These are phyloP conservation scores for Globisporangium polare DNA, from an alignment of 352 stramenopile species.

Conservation along the genomic window DNA sequence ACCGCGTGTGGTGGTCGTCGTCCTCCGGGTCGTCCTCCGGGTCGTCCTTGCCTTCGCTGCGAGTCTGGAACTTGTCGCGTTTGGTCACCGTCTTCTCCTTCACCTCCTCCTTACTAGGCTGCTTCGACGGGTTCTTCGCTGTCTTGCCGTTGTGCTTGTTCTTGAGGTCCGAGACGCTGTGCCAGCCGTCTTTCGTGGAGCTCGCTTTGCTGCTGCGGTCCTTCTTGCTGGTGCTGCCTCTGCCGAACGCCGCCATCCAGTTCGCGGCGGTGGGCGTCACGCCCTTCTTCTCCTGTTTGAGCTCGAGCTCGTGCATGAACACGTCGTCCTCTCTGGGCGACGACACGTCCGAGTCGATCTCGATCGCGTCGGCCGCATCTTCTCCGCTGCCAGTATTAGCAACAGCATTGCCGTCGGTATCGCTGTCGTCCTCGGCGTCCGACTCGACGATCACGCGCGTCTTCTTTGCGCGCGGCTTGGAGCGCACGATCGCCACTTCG, in stretches of 20 bases:
- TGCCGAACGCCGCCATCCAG: slow-evolving; percentile 61
- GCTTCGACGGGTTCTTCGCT: neutral
- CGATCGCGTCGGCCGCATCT: slow-evolving; percentile 17
- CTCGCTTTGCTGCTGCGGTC: neutral
- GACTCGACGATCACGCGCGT: slow-evolving; percentile 64
- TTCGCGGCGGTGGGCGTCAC: slow-evolving; percentile 6
- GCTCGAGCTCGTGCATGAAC: slow-evolving; percentile 27
- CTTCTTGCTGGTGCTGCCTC: slow-evolving; percentile 3
- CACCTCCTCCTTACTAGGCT: neutral
- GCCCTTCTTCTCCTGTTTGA: slow-evolving; percentile 25
- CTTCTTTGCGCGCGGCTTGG: slow-evolving; percentile 40
- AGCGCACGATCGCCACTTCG: slow-evolving; percentile 35
- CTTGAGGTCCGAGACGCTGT: slow-evolving; percentile 17
- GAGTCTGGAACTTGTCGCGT: slow-evolving; percentile 3
- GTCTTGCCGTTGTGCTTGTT: slow-evolving; percentile 8
- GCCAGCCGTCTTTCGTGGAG: slow-evolving; percentile 8
- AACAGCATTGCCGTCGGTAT: slow-evolving; percentile 10
- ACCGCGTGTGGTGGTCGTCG: slow-evolving; percentile 47
- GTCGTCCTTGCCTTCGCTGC: slow-evolving; percentile 22
- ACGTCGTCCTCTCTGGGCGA: slow-evolving; percentile 33
- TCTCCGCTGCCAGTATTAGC: neutral
- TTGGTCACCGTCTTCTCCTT: neutral
- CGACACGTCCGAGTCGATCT: slow-evolving; percentile 42
- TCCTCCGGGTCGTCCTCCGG: slow-evolving; percentile 41
- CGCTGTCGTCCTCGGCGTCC: slow-evolving; percentile 36